Evolutionary conservation across 1,284 basidiomycete species (phyloP).

Genomic region (Ganoderma meredithae): DNA sequence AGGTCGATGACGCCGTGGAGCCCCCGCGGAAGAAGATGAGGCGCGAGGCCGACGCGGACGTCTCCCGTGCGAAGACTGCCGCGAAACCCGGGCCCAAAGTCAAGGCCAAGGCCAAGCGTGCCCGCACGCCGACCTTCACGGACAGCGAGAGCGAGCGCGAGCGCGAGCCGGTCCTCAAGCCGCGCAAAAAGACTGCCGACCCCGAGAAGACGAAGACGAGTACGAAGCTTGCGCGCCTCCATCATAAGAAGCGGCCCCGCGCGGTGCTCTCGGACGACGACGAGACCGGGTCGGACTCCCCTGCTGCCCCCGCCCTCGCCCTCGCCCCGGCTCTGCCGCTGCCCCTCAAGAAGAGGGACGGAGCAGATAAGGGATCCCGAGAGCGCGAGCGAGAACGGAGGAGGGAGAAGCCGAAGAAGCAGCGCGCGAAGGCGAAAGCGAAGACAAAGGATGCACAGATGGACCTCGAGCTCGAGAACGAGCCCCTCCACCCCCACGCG

Average conservation of each 20-base stretch:
- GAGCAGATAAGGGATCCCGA: constrained; percentile 7
- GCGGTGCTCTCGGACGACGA: constrained; percentile 31
- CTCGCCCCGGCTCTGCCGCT: no score
- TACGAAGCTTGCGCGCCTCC: constrained; percentile 7
- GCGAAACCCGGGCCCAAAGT: not conserved
- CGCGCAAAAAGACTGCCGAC: constrained; percentile 5
- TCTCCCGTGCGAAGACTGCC: not conserved
- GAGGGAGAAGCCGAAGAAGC: constrained; percentile 22
- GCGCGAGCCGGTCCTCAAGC: not conserved
- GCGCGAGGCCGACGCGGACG: constrained; percentile 9
- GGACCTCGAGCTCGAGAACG: constrained; percentile 26
- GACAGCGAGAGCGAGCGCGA: constrained; percentile 19
- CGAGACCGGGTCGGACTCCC: constrained; percentile 24
- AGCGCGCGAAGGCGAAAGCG: constrained; percentile 12
- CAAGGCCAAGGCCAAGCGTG: not conserved
- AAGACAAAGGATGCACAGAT: not conserved
- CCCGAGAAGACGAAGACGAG: not conserved
- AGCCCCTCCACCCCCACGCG: constrained; percentile 14
- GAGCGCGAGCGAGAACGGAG: constrained; percentile 10
- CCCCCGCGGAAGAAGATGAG: constrained; percentile 27
- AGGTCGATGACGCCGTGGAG: not conserved
- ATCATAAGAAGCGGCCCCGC: constrained; percentile 26
- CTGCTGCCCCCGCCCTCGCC: no score
- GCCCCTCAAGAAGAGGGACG: constrained; percentile 19
- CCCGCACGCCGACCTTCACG: constrained; percentile 14